Evolutionary conservation across 495 filamentous ascomycete species (phyloP), one percentile per base, ranked within the genome.

Genomic region (Tuber microsphaerosporum): DNA sequence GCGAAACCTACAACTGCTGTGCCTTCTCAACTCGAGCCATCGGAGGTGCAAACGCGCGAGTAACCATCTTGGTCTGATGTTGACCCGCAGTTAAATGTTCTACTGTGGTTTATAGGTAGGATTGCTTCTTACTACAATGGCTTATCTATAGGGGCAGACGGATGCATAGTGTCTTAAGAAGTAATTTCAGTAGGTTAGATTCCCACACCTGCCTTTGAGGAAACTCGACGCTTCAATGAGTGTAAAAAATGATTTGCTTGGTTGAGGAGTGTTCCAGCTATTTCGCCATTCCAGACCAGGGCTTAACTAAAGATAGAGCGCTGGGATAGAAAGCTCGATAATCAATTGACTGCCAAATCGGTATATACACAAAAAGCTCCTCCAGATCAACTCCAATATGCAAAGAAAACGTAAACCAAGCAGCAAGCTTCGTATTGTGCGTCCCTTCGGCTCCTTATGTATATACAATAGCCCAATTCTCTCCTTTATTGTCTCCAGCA

Each of bases 341-440:
- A 34, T 34, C 26, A 34, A 65, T 65, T 65, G 56, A 31, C 56
- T 65, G 56, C 56, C 14, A 8, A 26, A 65, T 34, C 56, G 56
- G 56, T 65, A 65, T 65, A 34, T 65, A 65, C 26, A 65, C 56
- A 65, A 17, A 65, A 75, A 75, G 69, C 69, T 70, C 69, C 72
- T 61, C 48, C 69, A 78, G 56, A 70, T 73, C 56, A 79, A 79
- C 77, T 79, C 77, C 77, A 46, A 71, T 75, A 79, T 75, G 77
- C 75, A 72, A 75, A 79, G 56, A 70, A 79, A 75, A 56, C 69
- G 71, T 42, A 20, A 34, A 65, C 56, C 56, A 65, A 65, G 56
- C 56, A 14, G 56, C 0, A 34, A 34, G 26, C 26, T 34, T 65
- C 26, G 31, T 65, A 26, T 65, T 34, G 56, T 65, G 56, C 56